Percentiles rank a stretch among this genome's conserved stretches.
Conservation (phyloP, 306 rosid genomes). For the Dryas alaskensis region DNA sequence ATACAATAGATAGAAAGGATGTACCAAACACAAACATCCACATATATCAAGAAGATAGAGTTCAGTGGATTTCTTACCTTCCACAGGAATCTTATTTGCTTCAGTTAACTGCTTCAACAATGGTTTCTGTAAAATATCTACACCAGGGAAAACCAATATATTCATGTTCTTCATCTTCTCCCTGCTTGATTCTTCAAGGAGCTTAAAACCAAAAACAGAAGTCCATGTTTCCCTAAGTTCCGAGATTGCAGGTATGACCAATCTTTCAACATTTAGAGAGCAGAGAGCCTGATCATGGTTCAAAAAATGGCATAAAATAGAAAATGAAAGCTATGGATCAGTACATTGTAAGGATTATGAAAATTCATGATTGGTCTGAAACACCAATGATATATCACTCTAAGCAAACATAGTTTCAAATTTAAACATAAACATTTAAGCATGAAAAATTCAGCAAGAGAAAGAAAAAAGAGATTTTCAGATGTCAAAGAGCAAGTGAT, state of each 20-base stretch:
- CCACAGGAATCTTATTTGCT: slow-evolving; percentile 23
- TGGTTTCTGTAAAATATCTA: slow-evolving; percentile 77
- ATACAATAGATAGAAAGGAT: slow-evolving; percentile 21
- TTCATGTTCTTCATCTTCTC: slow-evolving; percentile 56
- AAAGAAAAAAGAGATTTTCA: background rate
- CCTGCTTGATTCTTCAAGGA: slow-evolving; percentile 55
- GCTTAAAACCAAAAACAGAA: slow-evolving; percentile 73
- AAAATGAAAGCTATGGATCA: slow-evolving; percentile 26
- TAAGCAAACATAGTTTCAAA: background rate
- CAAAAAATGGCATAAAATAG: background rate
- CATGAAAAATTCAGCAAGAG: background rate
- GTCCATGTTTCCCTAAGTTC: slow-evolving; percentile 85
- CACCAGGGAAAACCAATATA: slow-evolving; percentile 80
- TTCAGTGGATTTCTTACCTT: slow-evolving; percentile 1
- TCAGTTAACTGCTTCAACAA: slow-evolving; percentile 30
- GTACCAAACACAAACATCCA: background rate
- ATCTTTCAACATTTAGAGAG: slow-evolving; percentile 70
- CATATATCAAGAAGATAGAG: too few relatives aligned
- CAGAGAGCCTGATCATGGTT: slow-evolving; percentile 57
- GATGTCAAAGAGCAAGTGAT: background rate
- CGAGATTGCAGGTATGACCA: slow-evolving; percentile 89
- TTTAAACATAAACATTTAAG: background rate
- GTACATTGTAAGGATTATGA: slow-evolving; percentile 15
- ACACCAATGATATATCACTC: background rate
- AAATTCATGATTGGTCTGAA: background rate